A percentile compares a stretch with the other conserved stretches of the same genome.
These are phyloP conservation scores for Candida maris DNA, from an alignment of 805 yeast species.

Conservation along the genomic window DNA sequence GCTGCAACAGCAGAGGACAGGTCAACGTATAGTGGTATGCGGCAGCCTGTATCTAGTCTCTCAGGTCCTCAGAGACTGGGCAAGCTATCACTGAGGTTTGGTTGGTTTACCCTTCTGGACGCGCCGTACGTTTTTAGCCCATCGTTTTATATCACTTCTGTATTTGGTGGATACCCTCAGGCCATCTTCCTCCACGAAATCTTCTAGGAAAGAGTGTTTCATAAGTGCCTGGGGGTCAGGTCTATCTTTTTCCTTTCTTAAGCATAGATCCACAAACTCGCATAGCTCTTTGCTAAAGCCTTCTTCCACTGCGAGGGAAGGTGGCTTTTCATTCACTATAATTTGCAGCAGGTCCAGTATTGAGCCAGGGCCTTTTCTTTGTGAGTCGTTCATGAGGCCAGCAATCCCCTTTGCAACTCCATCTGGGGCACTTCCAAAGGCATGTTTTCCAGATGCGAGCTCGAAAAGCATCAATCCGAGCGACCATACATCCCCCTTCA, in stretches of 20 bases:
- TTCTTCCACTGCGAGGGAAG: conserved; percentile 47
- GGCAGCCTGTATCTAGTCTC: conserved; percentile 71
- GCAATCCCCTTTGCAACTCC: conserved; percentile 23
- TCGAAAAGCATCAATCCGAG: conserved; percentile 88
- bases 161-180: conserved; percentile 20
- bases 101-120: conserved; percentile 34
- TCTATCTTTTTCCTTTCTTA: conserved; percentile 69
- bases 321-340: conserved; percentile 91
- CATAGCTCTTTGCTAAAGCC: conserved; percentile 52
- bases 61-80: conserved; percentile 39
- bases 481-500: conserved; percentile 98
- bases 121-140: conserved; percentile 37
- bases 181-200: conserved; percentile 32
- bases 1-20: conserved; percentile 6
- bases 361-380: conserved; percentile 60
- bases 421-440: conserved; percentile 60
- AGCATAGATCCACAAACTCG: conserved; percentile 68
- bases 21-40: conserved; percentile 47
- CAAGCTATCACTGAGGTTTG: conserved; percentile 7
- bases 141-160: conserved; percentile 28
- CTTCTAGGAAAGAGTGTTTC: conserved; percentile 31
- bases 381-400: conserved; percentile 16
- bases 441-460: conserved; percentile 79
- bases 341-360: conserved; percentile 87
- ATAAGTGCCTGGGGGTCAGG: conserved; percentile 72